Conservation (phyloP, 2,329 filamentous ascomycete species). For the Helotiales sp. region DNA sequence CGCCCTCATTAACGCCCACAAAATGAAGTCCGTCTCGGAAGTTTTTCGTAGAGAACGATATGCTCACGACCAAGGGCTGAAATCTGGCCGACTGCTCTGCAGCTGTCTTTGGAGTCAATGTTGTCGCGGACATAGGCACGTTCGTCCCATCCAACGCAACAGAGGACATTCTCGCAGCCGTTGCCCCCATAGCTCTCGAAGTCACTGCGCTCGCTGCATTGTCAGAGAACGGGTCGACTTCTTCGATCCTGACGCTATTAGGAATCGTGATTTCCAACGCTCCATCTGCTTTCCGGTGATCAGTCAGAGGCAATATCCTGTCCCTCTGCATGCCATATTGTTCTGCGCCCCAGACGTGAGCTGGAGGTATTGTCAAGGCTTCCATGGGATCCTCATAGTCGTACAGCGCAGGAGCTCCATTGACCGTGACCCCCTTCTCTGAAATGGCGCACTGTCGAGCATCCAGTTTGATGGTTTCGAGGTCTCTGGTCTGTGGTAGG, state of each 20-base stretch:
- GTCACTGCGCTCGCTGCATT: conserved; percentile 46
- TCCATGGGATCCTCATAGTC: conserved; percentile 63
- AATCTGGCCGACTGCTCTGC: conserved; percentile 45
- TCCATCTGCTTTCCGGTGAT: conserved; percentile 46
- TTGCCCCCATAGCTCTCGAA: conserved; percentile 38
- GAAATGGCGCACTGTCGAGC: conserved; percentile 63
- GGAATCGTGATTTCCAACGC: conserved; percentile 61
- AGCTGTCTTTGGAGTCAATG: conserved; percentile 35
- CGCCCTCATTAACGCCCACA: conserved; percentile 77
- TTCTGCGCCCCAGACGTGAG: conserved; percentile 64
- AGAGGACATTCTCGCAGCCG: conserved; percentile 27
- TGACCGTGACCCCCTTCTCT: conserved; percentile 52
- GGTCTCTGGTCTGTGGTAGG: conserved; percentile 52
- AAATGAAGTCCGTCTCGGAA: conserved; percentile 90
- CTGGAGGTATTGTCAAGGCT: conserved; percentile 58
- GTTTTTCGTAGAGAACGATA: conserved; percentile 75
- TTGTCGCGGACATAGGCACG: conserved; percentile 34
- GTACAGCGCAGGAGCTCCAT: conserved; percentile 36
- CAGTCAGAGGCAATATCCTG: conserved; percentile 49
- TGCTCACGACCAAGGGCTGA: conserved; percentile 61
- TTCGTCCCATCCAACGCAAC: conserved; percentile 37
- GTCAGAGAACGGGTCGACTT: conserved; percentile 54
- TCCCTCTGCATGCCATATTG: conserved; percentile 76
- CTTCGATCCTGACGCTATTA: conserved; percentile 59
- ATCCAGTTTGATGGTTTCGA: conserved; percentile 59